Evolutionary conservation across 139 green algal species (phyloP), one percentile per base, ranked within the genome.

Genomic region (Coelastrella sp.): DNA sequence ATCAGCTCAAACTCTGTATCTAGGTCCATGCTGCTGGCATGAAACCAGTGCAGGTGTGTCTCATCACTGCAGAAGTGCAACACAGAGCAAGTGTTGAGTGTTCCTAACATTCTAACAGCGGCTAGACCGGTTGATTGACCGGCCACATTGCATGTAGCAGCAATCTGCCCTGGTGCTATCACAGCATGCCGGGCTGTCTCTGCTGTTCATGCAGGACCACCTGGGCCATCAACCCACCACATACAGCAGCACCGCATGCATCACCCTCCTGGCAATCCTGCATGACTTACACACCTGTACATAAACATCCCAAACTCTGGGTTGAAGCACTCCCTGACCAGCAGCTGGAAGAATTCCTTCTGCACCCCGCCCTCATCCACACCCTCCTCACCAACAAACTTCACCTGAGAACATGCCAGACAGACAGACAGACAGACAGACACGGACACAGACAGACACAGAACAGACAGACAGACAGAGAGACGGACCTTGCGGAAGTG

Each of bases 321-420:
- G 70, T 96, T 94, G 88, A 98, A 97, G 66, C 97, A 90, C 90
- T 96, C 85, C 7, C 92, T 90, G 25, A 96, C 91, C 82, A 96
- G 82, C 63, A 98, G 94, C 93, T 98, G 95, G 94, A 99, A 99
- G 78, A 99, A 98, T 94, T 99, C 97, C 92, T 99, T 98, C 82
- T 95, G 90, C 61, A 98, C 93, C 0, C 97, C 97, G 6, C 97
- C 97, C 91, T 98, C 97, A 86, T 99, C 97, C 19, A 99, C 95
- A 7, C 96, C 96, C 89, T 98, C 96, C 92, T 99, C 96, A 8
- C 95, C 96, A 35, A 98, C 90, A 87, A 98, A 98, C 82, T 95
- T 90, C 27, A 97, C 93, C 92, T 94, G 89, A 4, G 3, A 3
- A 56, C 59, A 9, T 25, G 70, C 70, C 7, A 70, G 12, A 70